Evolutionary conservation across 805 yeast genomes (phyloP).

Genomic region (Barnettozyma californica): DNA sequence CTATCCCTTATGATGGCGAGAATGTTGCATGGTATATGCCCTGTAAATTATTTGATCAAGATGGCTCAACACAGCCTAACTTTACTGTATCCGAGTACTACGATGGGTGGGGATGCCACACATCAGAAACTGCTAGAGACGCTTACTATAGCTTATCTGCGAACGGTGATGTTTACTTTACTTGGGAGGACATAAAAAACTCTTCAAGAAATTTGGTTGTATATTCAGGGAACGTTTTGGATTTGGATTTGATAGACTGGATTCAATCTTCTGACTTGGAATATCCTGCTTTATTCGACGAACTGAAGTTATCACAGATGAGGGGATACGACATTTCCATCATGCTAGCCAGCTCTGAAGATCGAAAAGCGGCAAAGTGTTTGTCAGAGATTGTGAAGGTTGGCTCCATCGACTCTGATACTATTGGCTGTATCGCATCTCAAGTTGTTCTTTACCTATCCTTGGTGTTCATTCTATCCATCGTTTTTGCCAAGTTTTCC

Average conservation of each 20-base stretch:
- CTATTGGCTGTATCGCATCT: constrained; percentile 93
- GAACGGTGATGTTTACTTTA: constrained; percentile 74
- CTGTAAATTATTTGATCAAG: constrained; percentile 63
- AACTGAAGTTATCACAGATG: constrained; percentile 48
- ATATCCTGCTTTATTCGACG: constrained; percentile 69
- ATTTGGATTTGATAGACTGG: constrained; percentile 74
- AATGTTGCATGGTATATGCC: constrained; percentile 95
- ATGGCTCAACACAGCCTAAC: constrained; percentile 68
- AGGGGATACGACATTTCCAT: constrained; percentile 80
- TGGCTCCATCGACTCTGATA: constrained; percentile 82
- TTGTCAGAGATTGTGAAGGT: constrained; percentile 81
- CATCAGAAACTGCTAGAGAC: constrained; percentile 61
- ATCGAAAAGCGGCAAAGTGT: constrained; percentile 74
- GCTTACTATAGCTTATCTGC: constrained; percentile 56
- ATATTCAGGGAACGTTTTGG: constrained; percentile 84
- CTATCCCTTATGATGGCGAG: constrained; percentile 64
- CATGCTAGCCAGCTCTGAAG: constrained; percentile 57
- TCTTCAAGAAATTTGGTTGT: constrained; percentile 74
- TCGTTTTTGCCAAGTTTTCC: constrained; percentile 71
- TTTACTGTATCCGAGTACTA: constrained; percentile 54
- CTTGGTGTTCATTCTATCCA: constrained; percentile 75
- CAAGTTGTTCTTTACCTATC: constrained; percentile 76
- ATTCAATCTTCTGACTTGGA: constrained; percentile 60
- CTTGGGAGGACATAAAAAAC: constrained; percentile 82
- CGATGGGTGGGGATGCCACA: constrained; percentile 89